Evolutionary conservation across 1,139 yeast genomes (phyloP), one percentile per base, ranked within the genome.

Genomic region (Meyerozyma elateridarum): DNA sequence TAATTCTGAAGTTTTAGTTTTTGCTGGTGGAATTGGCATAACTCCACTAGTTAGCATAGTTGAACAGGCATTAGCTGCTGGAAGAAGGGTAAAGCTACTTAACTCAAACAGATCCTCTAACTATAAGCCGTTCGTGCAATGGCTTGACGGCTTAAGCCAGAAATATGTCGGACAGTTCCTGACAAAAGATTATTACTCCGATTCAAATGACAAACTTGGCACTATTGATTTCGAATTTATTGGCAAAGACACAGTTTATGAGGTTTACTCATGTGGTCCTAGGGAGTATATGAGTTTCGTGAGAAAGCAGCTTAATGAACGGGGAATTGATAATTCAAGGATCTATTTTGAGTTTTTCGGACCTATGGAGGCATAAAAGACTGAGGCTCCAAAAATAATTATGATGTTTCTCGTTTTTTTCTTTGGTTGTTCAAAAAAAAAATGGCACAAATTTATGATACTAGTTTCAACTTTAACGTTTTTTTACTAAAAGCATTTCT

Each of bases 11-110:
- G 66, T 69, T 16, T 59, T 70, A 15, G 60, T 74, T 3, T 53
- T 76, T 33, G 69, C 75, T 18, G 83, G 79, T 33, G 88, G 87
- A 34, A 77, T 79, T 41, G 88, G 87, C 41, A 72, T 78, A 36
- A 80, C 87, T 2, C 87, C 88, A 26, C 41, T 76, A 35, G 48
- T 77, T 30, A 59, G 83, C 6, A 71, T 78, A 50, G 48, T 70
- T 20, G 72, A 71, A 42, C 46, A 56, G 11, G 66, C 66, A 4
- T 46, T 60, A 32, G 35, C 36, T 11, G 45, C 47, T 15, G 57
- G 55, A 3, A 50, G 54, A 38, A 45, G 44, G 9, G 66, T 61
- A 8, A 49, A 37, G 9, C 38, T 65, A 30, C 42, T 49, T 29
- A 50, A 58, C 42, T 62, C 68, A 8, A 64, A 61, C 38, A 48